Conservation (phyloP, 768 basidiomycete species). For the Lentinula raphanica region DNA sequence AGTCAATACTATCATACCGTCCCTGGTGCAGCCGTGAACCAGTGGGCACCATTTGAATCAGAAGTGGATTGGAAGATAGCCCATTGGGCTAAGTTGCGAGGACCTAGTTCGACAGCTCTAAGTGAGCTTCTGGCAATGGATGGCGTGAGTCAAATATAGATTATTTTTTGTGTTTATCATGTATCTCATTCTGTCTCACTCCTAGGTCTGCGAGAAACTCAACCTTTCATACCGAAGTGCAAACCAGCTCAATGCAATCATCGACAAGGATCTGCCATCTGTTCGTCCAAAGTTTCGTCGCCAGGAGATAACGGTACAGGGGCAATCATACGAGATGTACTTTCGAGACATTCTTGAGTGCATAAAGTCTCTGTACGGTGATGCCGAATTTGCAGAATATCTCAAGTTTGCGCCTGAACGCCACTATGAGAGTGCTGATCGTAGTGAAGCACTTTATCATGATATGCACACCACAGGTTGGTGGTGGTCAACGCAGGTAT, state of each 20-base stretch:
- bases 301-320: conserved; percentile 13
- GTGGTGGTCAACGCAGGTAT: conserved; percentile 22
- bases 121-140: background rate
- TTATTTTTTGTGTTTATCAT: background rate
- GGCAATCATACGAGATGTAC: conserved; percentile 18
- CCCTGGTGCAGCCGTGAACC: too few species aligned
- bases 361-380: background rate
- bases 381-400: background rate
- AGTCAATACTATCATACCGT: too few species aligned
- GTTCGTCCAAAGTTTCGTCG: background rate
- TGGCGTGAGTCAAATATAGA: background rate
- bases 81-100: background rate
- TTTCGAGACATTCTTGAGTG: background rate
- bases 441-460: background rate
- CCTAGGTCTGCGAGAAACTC: conserved; percentile 19
- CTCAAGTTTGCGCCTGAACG: background rate
- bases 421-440: background rate
- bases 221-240: conserved; percentile 28
- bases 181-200: too few species aligned
- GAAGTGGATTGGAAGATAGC: background rate
- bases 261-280: too few species aligned
- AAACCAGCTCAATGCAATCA: conserved; percentile 7
- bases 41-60: background rate
- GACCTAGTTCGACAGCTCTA: background rate
- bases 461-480: conserved; percentile 13